Percentiles rank a stretch among this genome's conserved stretches.
These are phyloP conservation scores for Cercospora brassicicola DNA, from an alignment of 2,329 filamentous ascomycete genomes.

Conservation along the genomic window DNA sequence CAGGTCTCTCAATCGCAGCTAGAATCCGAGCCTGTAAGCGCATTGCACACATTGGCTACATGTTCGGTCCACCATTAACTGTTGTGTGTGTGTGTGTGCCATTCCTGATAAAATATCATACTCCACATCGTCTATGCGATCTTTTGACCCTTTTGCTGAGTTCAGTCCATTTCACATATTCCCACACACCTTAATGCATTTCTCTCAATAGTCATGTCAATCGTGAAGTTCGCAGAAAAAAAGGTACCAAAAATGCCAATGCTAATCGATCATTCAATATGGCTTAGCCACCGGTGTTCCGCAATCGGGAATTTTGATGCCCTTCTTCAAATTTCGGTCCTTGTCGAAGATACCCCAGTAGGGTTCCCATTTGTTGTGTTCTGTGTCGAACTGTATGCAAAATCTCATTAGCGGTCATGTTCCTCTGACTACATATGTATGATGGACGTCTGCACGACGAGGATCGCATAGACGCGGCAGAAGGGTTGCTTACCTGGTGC, in stretches of 20 bases:
- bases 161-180: not conserved
- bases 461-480: not conserved
- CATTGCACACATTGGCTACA: not conserved
- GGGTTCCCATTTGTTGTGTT: conserved; percentile 78
- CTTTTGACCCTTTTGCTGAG: not conserved
- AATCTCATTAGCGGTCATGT: not conserved
- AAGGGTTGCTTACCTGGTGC: conserved; percentile 62
- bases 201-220: not conserved
- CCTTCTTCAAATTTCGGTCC: conserved; percentile 77
- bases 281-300: conserved; percentile 59
- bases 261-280: conserved; percentile 17
- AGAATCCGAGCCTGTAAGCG: not conserved
- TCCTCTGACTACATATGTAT: not conserved
- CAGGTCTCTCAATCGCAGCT: no score
- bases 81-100: not conserved
- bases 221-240: not conserved
- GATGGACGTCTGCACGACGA: not conserved
- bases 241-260: not conserved
- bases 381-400: conserved; percentile 34
- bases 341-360: conserved; percentile 90
- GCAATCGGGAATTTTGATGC: conserved; percentile 81
- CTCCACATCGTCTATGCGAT: not conserved
- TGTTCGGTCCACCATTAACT: not conserved
- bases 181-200: not conserved
- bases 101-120: not conserved